phyloP scores from a whole-genome alignment of 768 basidiomycete genomes.

The Lactarius vividus region DNA sequence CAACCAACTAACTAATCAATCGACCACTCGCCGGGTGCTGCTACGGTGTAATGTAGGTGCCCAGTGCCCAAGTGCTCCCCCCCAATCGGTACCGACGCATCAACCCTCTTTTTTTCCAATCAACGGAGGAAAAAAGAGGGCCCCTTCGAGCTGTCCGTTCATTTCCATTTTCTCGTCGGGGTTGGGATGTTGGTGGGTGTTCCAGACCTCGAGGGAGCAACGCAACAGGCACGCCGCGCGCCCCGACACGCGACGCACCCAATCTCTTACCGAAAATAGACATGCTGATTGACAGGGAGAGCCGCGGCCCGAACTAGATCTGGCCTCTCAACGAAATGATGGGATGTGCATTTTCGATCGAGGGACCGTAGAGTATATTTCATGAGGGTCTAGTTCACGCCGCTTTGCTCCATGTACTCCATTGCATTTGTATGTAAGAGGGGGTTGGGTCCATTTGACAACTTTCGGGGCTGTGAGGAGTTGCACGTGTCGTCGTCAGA shows the following conservation, averaged over 20 bases:
- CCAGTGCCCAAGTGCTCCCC: not conserved
- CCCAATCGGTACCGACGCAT: not conserved
- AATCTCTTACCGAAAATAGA: not conserved
- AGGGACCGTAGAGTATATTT: not conserved
- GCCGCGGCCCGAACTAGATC: not conserved
- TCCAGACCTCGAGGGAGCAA: not conserved
- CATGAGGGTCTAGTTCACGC: not conserved
- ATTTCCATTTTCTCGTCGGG: conserved; percentile 1
- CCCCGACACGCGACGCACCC: not conserved
- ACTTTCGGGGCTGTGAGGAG: not conserved
- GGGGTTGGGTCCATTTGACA: not conserved
- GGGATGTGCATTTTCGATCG: not conserved
- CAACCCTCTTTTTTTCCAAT: not conserved
- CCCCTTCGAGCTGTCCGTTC: not conserved
- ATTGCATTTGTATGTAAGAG: not conserved
- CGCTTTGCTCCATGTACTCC: not conserved
- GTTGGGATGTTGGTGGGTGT: not conserved
- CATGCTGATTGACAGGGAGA: not conserved
- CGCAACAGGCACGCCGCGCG: not conserved
- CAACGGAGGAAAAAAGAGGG: not conserved
- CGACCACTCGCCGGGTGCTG: not conserved
- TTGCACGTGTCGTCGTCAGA: not conserved
- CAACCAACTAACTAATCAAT: not conserved
- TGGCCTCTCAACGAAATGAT: not conserved
- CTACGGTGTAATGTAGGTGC: not conserved